phyloP scores from a whole-genome alignment of 768 basidiomycete genomes.

The Podaxis mareebaensis region DNA sequence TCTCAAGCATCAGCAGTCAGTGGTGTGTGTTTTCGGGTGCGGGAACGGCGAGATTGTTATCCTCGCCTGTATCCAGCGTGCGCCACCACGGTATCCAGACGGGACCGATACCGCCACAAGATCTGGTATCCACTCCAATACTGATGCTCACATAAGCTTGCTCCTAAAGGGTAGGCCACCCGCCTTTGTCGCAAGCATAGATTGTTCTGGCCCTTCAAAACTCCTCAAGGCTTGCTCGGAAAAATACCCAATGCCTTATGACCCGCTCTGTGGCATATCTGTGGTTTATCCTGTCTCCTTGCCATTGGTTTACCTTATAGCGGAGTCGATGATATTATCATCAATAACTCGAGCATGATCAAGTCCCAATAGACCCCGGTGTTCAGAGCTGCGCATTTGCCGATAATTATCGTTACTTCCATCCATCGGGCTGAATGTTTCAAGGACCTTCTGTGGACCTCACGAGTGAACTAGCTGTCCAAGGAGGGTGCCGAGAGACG shows the following conservation, averaged over 20 bases:
- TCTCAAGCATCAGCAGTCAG: background rate
- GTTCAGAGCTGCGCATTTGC: background rate
- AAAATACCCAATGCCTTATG: background rate
- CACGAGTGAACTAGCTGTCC: too few species aligned
- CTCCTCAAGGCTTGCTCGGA: background rate
- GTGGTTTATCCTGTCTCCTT: background rate
- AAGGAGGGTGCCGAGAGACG: too few species aligned
- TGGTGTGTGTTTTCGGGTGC: background rate
- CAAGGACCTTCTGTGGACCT: too few species aligned
- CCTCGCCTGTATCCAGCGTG: background rate
- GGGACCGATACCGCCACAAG: background rate
- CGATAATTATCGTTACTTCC: background rate
- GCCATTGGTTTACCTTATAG: background rate
- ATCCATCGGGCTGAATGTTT: too few species aligned
- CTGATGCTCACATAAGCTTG: background rate
- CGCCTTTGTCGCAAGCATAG: background rate
- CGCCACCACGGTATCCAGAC: background rate
- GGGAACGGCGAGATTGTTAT: background rate
- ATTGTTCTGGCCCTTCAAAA: background rate
- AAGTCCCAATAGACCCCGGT: background rate
- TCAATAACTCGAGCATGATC: background rate
- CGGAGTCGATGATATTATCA: background rate
- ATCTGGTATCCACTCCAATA: background rate
- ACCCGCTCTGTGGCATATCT: background rate
- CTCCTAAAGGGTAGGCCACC: background rate